These are phyloP conservation scores for Mycena maculata DNA, from an alignment of 768 basidiomycete species.

Conservation along the genomic window DNA sequence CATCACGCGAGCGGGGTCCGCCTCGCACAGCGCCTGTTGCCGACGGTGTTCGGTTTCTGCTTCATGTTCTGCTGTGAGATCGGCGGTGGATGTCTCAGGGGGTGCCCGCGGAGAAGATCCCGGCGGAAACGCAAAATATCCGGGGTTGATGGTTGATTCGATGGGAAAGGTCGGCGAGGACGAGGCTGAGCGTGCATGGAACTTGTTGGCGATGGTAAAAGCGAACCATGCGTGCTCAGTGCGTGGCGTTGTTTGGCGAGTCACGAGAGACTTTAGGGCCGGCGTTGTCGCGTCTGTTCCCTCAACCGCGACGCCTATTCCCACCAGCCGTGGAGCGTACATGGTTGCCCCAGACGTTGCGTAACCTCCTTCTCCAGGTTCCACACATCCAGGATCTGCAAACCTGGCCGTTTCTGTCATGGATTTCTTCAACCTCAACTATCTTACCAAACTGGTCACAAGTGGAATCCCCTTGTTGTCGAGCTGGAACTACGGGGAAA, in stretches of 20 bases:
- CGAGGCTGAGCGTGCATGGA: conserved; percentile 8
- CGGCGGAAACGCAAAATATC: conserved; percentile 34
- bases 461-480: conserved; percentile 1
- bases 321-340: too few species aligned
- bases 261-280: too few species aligned
- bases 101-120: not conserved
- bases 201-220: not conserved
- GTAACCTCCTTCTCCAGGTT: too few species aligned
- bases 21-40: conserved; percentile 27
- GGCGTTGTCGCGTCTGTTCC: too few species aligned
- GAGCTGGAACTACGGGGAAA: not conserved
- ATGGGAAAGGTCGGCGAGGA: not conserved
- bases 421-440: conserved; percentile 12
- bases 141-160: not conserved
- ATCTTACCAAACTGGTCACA: conserved; percentile 1
- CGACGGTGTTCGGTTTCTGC: conserved; percentile 24
- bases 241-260: not conserved
- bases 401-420: not conserved
- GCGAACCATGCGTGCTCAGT: too few species aligned
- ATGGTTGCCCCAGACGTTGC: too few species aligned
- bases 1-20: conserved; percentile 27
- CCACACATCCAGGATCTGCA: too few species aligned
- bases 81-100: not conserved
- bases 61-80: conserved; percentile 12
- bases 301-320: too few species aligned